Base-by-base conservation (phyloP, 352 stramenopile species). In the Pythium folliculosum region DNA sequence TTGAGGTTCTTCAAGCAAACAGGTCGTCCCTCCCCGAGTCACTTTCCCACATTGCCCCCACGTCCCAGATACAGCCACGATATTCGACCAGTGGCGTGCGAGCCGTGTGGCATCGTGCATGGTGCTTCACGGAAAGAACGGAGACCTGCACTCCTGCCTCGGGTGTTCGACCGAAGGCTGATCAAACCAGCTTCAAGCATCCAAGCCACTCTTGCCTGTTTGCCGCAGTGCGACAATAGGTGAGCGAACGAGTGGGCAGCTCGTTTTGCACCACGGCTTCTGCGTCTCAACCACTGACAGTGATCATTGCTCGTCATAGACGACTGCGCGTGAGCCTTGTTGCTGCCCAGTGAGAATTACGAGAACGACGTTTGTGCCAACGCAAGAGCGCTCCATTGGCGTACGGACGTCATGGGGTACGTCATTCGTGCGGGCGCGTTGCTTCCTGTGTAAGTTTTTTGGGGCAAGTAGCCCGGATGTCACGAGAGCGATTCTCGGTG, bases 41-140 rank as follows among this genome's bases (percentile, higher is more conserved):
- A 48, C 37, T 23, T 68, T 62, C 61, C 61, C 51, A 68, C 23
- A 61, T 56, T 54, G 12, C 3, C 58, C 54, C 61, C 51, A 12
- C n/a, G 61, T 68, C 51, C 44, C 61, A 60, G 40, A 68, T 23
- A 13, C 27, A 27, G 25, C 22, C 38, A 44, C 16, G 27, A 38
- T n/a, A 38, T 45, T 35, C 14, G 21, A 12, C 19, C n/a, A 37
- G 30, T 57, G 45, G 45, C 58, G 58, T 65, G 58, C 35, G 44
- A 17, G 16, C 32, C 43, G 30, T 30, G 52, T 27, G 14, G 32
- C 30, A 19, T 1, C 19, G 22, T 40, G n/a, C 13, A 19, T 23
- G 27, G 30, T 21, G 30, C 37, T 57, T 44, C 27, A 27, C 51
- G 27, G 51, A 57, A 57, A 22, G 37, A 57, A 57, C 27, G 16